Percentiles rank a stretch among this genome's conserved stretches.
These are phyloP conservation scores for Lunularia cruciata DNA, from an alignment of 225 moss, liverwort and hornwort species.

Conservation along the genomic window DNA sequence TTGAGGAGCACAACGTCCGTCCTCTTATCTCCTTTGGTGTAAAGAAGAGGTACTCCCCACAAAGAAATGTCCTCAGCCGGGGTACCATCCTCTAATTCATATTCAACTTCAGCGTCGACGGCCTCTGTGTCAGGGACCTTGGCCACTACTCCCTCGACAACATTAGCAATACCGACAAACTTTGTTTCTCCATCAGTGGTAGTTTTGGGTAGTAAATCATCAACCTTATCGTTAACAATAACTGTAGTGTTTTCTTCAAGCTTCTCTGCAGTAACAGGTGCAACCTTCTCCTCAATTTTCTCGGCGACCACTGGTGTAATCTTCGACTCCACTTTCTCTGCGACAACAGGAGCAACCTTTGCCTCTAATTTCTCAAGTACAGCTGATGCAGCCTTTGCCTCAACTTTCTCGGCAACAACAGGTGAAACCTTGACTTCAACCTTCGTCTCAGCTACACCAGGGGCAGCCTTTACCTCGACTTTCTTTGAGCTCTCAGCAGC, in stretches of 20 bases:
- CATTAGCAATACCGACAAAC: neutral
- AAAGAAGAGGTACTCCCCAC: conserved; percentile 53
- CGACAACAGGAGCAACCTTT: neutral
- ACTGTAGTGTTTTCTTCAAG: too few relatives aligned
- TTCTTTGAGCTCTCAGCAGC: neutral
- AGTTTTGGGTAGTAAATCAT: conserved; percentile 4
- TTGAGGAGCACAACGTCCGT: conserved; percentile 53
- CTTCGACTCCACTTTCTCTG: neutral
- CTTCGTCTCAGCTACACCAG: neutral
- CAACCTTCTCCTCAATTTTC: neutral
- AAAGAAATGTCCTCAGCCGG: conserved; percentile 46
- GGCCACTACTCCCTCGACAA: neutral
- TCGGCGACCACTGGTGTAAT: neutral
- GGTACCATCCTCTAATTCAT: conserved; percentile 36
- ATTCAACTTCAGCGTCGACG: conserved; percentile 13
- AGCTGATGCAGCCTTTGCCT: neutral
- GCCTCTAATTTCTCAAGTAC: neutral
- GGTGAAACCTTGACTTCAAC: neutral
- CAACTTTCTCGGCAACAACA: neutral
- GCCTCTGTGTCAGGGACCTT: neutral
- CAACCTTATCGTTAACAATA: neutral
- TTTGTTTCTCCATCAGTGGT: neutral
- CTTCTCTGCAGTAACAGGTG: neutral
- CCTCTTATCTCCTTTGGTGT: conserved; percentile 46
- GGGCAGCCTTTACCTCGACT: neutral